Evolutionary conservation across 305 asterid genomes (phyloP).

Genomic region (Withania somnifera): DNA sequence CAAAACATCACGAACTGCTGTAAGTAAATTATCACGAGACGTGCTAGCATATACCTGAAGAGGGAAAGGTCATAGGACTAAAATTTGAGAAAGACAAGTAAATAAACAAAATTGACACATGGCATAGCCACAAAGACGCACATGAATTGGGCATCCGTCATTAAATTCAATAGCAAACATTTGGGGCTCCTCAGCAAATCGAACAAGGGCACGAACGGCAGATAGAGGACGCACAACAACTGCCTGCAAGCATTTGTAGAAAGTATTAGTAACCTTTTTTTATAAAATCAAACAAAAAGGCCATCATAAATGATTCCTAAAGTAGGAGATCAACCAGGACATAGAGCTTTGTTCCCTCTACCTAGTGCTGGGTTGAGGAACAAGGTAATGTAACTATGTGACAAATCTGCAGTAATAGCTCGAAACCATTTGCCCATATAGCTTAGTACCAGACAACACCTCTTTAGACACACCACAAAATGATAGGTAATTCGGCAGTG

Average conservation of each 20-base stretch:
- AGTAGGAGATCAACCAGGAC: background rate
- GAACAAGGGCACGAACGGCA: slow-evolving; percentile 90
- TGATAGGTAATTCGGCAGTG: background rate
- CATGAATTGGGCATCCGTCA: slow-evolving; percentile 98
- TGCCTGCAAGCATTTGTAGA: slow-evolving; percentile 51
- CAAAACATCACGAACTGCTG: slow-evolving; percentile 88
- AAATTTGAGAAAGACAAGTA: slow-evolving; percentile 7
- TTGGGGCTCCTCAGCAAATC: slow-evolving; percentile 99
- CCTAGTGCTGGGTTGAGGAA: background rate
- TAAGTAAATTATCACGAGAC: slow-evolving; percentile 92
- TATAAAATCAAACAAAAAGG: background rate
- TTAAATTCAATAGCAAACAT: slow-evolving; percentile 95
- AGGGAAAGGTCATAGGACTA: slow-evolving; percentile 11
- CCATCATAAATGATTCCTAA: background rate
- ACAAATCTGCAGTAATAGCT: background rate
- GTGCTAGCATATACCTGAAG: slow-evolving; percentile 98
- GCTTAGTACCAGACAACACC: background rate
- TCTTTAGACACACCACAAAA: background rate
- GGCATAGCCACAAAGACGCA: slow-evolving; percentile 29
- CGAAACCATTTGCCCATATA: background rate
- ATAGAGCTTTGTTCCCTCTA: background rate
- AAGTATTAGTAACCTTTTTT: background rate
- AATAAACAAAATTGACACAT: slow-evolving; percentile 6
- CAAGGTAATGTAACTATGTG: background rate
- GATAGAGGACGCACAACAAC: slow-evolving; percentile 90